These are phyloP conservation scores for Triticum monococcum DNA, from an alignment of 176 grass and related monocot species.

Conservation along the genomic window DNA sequence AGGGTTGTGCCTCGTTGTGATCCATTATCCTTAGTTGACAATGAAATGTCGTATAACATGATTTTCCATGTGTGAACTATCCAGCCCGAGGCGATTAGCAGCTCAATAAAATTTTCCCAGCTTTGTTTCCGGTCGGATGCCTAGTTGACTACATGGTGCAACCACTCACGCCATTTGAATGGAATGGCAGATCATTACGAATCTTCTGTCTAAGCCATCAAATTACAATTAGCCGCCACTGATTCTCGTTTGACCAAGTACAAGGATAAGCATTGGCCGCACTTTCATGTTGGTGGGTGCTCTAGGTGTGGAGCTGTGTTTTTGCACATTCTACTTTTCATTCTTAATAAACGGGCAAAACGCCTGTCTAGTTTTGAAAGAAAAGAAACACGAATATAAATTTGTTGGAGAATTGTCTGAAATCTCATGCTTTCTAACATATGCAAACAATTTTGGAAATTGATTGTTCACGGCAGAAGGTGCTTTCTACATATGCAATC, in stretches of 20 bases:
- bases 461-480: neutral
- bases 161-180: neutral
- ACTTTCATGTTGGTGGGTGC: neutral
- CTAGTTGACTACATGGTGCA: neutral
- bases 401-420: neutral
- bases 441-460: slow-evolving; percentile 13
- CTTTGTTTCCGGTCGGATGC: neutral
- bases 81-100: neutral
- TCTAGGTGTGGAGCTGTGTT: neutral
- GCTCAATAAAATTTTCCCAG: neutral
- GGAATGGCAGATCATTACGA: slow-evolving; percentile 2
- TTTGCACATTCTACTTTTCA: neutral
- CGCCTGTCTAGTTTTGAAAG: neutral
- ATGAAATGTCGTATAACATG: slow-evolving; percentile 1
- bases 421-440: neutral
- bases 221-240: neutral
- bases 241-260: neutral
- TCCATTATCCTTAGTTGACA: neutral
- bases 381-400: neutral
- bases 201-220: neutral
- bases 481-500: too few relatives aligned
- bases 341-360: neutral
- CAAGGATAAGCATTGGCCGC: neutral
- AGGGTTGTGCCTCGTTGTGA: neutral
- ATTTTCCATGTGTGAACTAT: neutral